Base-by-base conservation (phyloP, 73 alveolate species). In the Paramecium caudatum region DNA sequence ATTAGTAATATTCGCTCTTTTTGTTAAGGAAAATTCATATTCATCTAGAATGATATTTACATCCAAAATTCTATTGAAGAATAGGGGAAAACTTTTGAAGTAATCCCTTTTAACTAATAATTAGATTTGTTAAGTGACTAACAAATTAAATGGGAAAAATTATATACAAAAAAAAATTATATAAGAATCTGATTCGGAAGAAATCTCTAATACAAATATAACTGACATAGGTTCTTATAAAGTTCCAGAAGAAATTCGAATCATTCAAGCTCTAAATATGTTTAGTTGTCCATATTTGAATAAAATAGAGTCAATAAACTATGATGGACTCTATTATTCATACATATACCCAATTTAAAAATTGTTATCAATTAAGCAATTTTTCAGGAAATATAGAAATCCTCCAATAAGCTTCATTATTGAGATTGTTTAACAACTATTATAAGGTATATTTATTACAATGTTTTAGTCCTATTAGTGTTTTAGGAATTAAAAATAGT, bases 311-410 rank as follows among this genome's bases (percentile, higher is more conserved):
- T 23, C 23, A 23, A 15, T 55, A 5, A 23, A 37, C 12, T 55
- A 27, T 23, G 80, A 55, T 55, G 80, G 80, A 8, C 46, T 27
- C 23, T 55, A 21, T 25, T 55, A 55, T 55, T 55, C 80, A 55
- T 27, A 27, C 12, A 55, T 55, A 12, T 55, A 55, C 30, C n/a
- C 23, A 55, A 2, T 37, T 55, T 55, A 37, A 7, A 23, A 15
- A 7, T 55, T 27, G 12, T 27, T 55, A 1, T 55, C 80, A 5
- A 16, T 55, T 0, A 55, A 43, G 12, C n/a, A 55, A 23, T 27
- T 55, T 10, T 55, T 55, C 4, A 55, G 30, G 3, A 55, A 55
- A 55, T 55, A 55, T 10, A 55, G 30, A 21, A 55, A 55, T 55
- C 80, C 80, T 12, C 80, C 80, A 0, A 23, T 55, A 4, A 27